A percentile compares a stretch with the other conserved stretches of the same genome.
Evolutionary conservation across 75 land plant species (phyloP).

Genomic region (Pinus taeda): DNA sequence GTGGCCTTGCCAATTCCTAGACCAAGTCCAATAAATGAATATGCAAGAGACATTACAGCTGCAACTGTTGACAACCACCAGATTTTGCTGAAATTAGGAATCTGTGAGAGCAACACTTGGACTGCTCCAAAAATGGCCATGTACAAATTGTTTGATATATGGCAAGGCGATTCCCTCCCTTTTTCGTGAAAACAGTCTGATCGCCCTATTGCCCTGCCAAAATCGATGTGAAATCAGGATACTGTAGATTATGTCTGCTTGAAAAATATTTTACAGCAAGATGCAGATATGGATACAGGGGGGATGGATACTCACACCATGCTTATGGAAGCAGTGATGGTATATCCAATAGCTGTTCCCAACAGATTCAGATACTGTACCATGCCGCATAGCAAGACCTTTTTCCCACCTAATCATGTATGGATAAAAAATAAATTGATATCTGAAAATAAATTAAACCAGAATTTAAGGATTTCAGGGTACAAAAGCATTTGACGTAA

Average conservation of each 20-base stretch:
- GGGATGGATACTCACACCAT: conserved; percentile 51
- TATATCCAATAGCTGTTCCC: conserved; percentile 77
- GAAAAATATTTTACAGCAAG: neutral
- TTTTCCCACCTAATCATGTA: conserved; percentile 37
- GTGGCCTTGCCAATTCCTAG: conserved; percentile 18
- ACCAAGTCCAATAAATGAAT: conserved; percentile 29
- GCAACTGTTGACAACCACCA: conserved; percentile 28
- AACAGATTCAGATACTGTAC: conserved; percentile 63
- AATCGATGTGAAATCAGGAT: no score
- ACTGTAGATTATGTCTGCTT: no score
- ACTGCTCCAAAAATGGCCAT: conserved; percentile 28
- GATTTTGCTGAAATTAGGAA: conserved; percentile 25
- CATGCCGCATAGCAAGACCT: conserved; percentile 49
- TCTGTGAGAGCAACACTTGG: conserved; percentile 25
- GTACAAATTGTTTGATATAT: conserved; percentile 22
- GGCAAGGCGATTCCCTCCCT: conserved; percentile 18
- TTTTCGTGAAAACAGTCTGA: conserved; percentile 25
- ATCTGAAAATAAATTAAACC: neutral
- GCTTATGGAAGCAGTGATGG: conserved; percentile 71
- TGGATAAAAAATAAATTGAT: neutral
- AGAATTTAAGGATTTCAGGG: no score
- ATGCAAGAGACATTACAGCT: conserved; percentile 24
- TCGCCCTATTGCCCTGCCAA: conserved; percentile 24
- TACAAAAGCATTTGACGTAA: neutral
- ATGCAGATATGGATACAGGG: neutral